Evolutionary conservation across 2,329 filamentous ascomycete genomes (phyloP).

Genomic region (Drechslera avenae): DNA sequence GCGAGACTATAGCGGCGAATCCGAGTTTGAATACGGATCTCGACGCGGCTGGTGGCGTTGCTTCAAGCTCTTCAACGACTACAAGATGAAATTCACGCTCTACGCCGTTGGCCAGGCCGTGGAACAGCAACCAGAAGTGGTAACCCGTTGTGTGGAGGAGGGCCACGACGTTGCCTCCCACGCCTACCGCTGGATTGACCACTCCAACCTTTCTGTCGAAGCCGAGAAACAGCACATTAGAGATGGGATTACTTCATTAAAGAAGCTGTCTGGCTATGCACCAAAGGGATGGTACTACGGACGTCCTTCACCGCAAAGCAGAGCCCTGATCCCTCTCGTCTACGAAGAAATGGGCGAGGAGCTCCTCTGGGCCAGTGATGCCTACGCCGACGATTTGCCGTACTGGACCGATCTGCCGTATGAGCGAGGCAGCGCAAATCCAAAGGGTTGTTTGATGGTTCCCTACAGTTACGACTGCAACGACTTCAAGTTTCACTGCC

Average conservation of each 20-base stretch:
- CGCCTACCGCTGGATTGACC: conserved; percentile 59
- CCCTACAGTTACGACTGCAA: conserved; percentile 62
- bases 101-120: conserved; percentile 58
- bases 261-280: conserved; percentile 53
- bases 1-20: conserved; percentile 55
- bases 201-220: conserved; percentile 54
- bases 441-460: conserved; percentile 60
- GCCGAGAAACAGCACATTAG: conserved; percentile 57
- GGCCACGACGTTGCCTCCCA: conserved; percentile 59
- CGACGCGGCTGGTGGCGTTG: conserved; percentile 58
- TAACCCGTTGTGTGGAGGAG: conserved; percentile 54
- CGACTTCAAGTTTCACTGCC: conserved; percentile 56
- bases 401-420: conserved; percentile 61
- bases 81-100: conserved; percentile 57
- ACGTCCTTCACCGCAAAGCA: conserved; percentile 52
- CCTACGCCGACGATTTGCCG: conserved; percentile 61
- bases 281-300: conserved; percentile 60
- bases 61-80: conserved; percentile 56
- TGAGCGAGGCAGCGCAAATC: conserved; percentile 49
- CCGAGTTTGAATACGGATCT: conserved; percentile 59
- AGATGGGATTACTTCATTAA: conserved; percentile 50
- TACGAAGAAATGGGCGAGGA: conserved; percentile 60
- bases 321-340: conserved; percentile 55
- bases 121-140: conserved; percentile 56
- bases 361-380: conserved; percentile 57